Evolutionary conservation across 768 basidiomycete species (phyloP), one percentile per base, ranked within the genome.

Genomic region (Podaxis sp.): DNA sequence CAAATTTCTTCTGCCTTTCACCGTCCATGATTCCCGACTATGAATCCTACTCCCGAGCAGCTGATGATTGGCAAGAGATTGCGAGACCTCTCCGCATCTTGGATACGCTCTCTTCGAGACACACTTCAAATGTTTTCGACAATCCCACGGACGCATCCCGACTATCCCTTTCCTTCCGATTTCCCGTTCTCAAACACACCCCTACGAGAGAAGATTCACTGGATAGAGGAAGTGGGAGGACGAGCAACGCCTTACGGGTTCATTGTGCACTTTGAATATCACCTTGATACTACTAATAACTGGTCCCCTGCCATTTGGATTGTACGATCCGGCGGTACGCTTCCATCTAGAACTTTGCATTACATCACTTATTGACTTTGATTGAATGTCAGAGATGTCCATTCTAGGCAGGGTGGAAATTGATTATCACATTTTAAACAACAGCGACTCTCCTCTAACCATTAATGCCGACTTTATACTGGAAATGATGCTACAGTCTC

Each of bases 11-110:
- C 1, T 44, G 37, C 15, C 20, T 13, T n/a, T 15, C 33, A 28
- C 36, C 38, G 30, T 41, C 26, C 60, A 62, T 62, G 60, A 54
- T 44, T 62, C n/a, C 33, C 41, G 60, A 56, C 20, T 17, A 62
- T 62, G 60, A 54, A 62, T 22, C 60, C 41, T 48, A 56, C 52
- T 2, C 30, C 60, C 13, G 60, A 62, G 53, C 60, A 62, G 46
- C 26, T 62, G 60, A 62, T 48, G 60, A 62, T 62, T 33, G 41
- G 40, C 3, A 62, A 48, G 12, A 30, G 60, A 36, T 26, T 62
- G 8, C 41, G 60, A 26, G 60, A 62, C 30, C 22, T 62, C 8
- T 62, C 60, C 13, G 41, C 53, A 12, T 55, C 60, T 36, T 62
- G 60, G 60, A 48, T 62, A 11, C 28, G 52, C 28, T 46, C 40